A percentile compares a stretch with the other conserved stretches of the same genome.
Evolutionary conservation across 345 rosid species (phyloP).

Genomic region (Eucalyptus cloeziana): DNA sequence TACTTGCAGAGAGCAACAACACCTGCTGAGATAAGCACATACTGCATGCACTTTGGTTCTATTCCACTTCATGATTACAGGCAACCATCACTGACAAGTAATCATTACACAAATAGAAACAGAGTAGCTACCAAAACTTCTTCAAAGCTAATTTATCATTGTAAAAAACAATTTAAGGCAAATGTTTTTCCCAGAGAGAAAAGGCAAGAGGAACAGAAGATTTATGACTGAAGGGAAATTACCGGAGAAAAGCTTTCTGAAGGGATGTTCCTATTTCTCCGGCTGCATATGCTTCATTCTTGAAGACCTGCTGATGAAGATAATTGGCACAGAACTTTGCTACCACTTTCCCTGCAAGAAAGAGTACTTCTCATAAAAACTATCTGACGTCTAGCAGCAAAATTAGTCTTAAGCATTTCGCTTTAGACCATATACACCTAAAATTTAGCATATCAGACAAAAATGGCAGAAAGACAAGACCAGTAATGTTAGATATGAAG

Average conservation of each 20-base stretch:
- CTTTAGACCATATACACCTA: background rate
- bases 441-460: background rate
- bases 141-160: background rate
- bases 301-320: slow-evolving; percentile 79
- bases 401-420: background rate
- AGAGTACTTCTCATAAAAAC: background rate
- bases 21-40: background rate
- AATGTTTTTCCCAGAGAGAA: background rate
- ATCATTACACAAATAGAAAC: background rate
- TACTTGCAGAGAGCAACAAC: background rate
- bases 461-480: background rate
- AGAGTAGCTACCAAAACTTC: background rate
- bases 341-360: slow-evolving; percentile 75
- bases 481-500: background rate
- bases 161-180: background rate
- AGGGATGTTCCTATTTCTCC: slow-evolving; percentile 70
- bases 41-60: background rate
- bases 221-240: background rate
- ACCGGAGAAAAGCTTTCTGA: slow-evolving; percentile 85
- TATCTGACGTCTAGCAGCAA: background rate
- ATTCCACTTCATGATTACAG: background rate
- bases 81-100: background rate
- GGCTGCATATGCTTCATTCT: slow-evolving; percentile 53
- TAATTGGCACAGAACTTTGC: slow-evolving; percentile 89
- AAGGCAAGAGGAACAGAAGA: background rate